Evolutionary conservation across 2,329 filamentous ascomycete species (phyloP).

Genomic region (Pestalotiopsis sp.): DNA sequence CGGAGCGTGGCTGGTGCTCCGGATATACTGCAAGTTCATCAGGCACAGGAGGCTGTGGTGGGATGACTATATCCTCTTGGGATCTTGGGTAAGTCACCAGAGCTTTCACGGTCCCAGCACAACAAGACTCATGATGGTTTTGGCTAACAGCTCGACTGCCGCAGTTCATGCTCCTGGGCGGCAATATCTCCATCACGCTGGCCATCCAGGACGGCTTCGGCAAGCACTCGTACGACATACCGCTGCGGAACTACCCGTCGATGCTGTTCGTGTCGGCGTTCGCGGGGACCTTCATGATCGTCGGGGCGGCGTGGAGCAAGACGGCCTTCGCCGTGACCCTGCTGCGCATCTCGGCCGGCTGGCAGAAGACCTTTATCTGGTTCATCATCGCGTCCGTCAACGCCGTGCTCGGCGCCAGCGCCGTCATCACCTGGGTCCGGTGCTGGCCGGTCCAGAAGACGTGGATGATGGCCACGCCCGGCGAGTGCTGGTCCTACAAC

Average conservation of each 20-base stretch:
- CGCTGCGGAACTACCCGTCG: conserved; percentile 13
- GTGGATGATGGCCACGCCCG: conserved; percentile 27
- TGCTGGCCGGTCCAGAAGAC: conserved; percentile 32
- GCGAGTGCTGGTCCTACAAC: conserved; percentile 32
- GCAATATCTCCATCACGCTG: conserved; percentile 18
- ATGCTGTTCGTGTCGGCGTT: conserved; percentile 24
- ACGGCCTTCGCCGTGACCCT: conserved; percentile 40
- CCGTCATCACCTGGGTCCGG: conserved; percentile 31
- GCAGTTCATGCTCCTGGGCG: conserved; percentile 16
- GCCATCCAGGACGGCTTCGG: conserved; percentile 23
- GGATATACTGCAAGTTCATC: conserved; percentile 27
- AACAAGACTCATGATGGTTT: not conserved
- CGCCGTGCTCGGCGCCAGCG: conserved; percentile 27
- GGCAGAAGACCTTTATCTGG: conserved; percentile 32
- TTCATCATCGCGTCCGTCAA: conserved; percentile 35
- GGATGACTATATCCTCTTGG: conserved; percentile 33
- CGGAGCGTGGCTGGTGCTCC: conserved; percentile 14
- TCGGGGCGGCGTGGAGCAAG: conserved; percentile 37
- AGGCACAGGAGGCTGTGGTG: conserved; percentile 30
- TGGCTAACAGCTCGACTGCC: conserved; percentile 1
- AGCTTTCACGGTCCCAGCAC: not conserved
- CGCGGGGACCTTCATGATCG: conserved; percentile 26
- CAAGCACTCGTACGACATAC: conserved; percentile 18
- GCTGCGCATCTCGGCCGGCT: conserved; percentile 31
- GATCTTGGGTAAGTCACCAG: conserved; percentile 25